These are phyloP conservation scores for Hymenotorrendiella dingleyae DNA, from an alignment of 2,329 filamentous ascomycete genomes.

Conservation along the genomic window DNA sequence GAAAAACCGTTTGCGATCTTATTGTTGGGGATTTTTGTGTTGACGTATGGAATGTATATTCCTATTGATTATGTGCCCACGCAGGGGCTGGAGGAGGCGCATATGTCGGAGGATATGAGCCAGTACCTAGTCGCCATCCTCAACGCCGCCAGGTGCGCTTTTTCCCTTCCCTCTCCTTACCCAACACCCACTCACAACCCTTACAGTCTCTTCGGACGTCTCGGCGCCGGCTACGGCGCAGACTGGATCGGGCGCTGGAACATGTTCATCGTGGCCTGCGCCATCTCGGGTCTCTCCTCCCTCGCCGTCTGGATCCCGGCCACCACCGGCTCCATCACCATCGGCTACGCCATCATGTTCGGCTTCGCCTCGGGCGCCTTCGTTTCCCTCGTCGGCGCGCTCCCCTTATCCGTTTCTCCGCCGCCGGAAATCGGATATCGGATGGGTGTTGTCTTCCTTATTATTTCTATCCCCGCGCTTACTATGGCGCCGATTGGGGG, in stretches of 20 bases:
- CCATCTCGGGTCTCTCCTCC: not conserved
- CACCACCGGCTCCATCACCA: not conserved
- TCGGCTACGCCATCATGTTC: conserved; percentile 26
- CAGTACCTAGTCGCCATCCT: conserved; percentile 20
- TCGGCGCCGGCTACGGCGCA: conserved; percentile 16
- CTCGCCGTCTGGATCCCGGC: not conserved
- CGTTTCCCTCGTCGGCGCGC: conserved; percentile 14
- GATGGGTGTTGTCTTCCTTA: conserved; percentile 1
- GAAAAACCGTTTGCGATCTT: conserved; percentile 15
- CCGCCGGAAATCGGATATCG: conserved; percentile 4
- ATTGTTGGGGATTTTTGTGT: conserved; percentile 11
- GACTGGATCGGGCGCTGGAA: conserved; percentile 18
- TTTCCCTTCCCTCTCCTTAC: not conserved
- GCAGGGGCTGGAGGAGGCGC: not conserved
- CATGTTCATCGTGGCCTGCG: conserved; percentile 9
- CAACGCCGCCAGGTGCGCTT: conserved; percentile 11
- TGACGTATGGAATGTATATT: conserved; percentile 17
- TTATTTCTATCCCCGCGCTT: conserved; percentile 1
- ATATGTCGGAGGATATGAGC: conserved; percentile 9
- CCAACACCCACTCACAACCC: not conserved
- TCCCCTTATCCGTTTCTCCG: conserved; percentile 2
- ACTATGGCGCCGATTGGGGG: conserved; percentile 6
- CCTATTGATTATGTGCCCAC: conserved; percentile 8
- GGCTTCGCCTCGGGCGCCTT: conserved; percentile 29
- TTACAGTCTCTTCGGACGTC: conserved; percentile 14